phyloP scores from a whole-genome alignment of 768 basidiomycete genomes.

The Mycena olivaceomarginata region DNA sequence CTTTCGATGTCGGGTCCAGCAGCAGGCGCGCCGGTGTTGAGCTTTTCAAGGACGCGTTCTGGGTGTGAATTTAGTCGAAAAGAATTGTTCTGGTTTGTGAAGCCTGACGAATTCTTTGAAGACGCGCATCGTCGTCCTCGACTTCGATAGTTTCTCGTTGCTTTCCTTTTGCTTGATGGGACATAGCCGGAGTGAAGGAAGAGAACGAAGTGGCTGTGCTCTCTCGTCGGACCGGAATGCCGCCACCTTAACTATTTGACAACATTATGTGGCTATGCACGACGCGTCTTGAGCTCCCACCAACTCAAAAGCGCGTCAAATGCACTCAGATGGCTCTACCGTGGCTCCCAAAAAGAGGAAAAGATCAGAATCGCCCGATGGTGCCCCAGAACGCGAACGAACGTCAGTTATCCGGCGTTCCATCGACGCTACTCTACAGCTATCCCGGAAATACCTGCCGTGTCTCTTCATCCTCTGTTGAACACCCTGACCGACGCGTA shows the following conservation, averaged over 20 bases:
- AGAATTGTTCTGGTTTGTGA: neutral
- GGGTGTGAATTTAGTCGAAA: conserved; percentile 2
- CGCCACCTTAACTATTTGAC: too few relatives aligned
- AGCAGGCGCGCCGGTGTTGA: conserved; percentile 30
- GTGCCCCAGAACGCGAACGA: conserved; percentile 1
- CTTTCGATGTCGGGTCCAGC: conserved; percentile 19
- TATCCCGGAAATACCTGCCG: conserved; percentile 17
- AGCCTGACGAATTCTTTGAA: conserved; percentile 40
- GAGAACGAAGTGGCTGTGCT: too few relatives aligned
- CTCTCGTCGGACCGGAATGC: too few relatives aligned
- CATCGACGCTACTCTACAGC: conserved; percentile 28
- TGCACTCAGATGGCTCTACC: conserved; percentile 1
- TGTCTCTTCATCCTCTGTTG: conserved; percentile 23
- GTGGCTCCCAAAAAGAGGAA: conserved; percentile 22
- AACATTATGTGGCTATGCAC: too few relatives aligned
- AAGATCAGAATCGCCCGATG: neutral
- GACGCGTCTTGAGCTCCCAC: too few relatives aligned
- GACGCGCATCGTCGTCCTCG: conserved; percentile 40
- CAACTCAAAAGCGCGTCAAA: conserved; percentile 16
- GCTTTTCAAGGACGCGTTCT: conserved; percentile 41
- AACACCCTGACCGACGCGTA: conserved; percentile 16
- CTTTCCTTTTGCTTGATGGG: conserved; percentile 23
- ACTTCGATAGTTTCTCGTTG: conserved; percentile 38
- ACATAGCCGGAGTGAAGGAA: neutral
- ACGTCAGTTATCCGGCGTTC: conserved; percentile 26